These are phyloP conservation scores for Vigna reflexopilosa DNA, from an alignment of 306 rosid genomes.

Conservation along the genomic window DNA sequence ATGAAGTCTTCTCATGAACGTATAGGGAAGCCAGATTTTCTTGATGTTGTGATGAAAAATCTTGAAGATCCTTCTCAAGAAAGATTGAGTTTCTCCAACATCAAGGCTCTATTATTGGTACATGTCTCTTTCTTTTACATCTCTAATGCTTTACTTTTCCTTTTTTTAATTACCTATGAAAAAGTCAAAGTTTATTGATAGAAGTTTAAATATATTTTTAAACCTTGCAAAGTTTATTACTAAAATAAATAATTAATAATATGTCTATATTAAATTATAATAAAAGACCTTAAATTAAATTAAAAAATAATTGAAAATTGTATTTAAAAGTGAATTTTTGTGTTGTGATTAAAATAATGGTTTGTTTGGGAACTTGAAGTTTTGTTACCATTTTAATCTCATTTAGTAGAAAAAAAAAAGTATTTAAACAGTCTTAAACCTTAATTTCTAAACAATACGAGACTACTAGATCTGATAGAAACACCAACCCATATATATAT, in stretches of 20 bases:
- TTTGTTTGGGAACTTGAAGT: too few relatives aligned
- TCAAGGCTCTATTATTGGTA: conserved; percentile 49
- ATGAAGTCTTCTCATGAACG: conserved; percentile 24
- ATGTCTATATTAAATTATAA: background rate
- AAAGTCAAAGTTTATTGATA: background rate
- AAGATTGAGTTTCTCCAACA: conserved; percentile 37
- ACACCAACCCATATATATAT: too few relatives aligned
- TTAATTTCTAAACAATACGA: too few relatives aligned
- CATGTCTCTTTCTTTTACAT: background rate
- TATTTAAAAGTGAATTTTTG: too few relatives aligned
- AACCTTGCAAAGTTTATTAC: too few relatives aligned
- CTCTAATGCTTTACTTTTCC: background rate
- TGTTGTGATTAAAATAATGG: too few relatives aligned
- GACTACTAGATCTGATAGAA: too few relatives aligned
- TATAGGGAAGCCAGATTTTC: conserved; percentile 37
- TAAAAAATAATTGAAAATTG: background rate
- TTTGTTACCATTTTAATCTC: too few relatives aligned
- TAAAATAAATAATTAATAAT: too few relatives aligned
- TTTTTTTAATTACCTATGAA: conserved; percentile 42
- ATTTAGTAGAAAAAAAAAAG: too few relatives aligned
- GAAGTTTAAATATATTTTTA: too few relatives aligned
- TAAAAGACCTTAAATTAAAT: background rate
- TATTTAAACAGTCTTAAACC: too few relatives aligned
- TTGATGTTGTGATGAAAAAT: conserved; percentile 41
- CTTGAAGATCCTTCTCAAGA: background rate